A percentile compares a stretch with the other conserved stretches of the same genome.
phyloP scores from a whole-genome alignment of 352 stramenopile species.

The Pythium oligandrum region DNA sequence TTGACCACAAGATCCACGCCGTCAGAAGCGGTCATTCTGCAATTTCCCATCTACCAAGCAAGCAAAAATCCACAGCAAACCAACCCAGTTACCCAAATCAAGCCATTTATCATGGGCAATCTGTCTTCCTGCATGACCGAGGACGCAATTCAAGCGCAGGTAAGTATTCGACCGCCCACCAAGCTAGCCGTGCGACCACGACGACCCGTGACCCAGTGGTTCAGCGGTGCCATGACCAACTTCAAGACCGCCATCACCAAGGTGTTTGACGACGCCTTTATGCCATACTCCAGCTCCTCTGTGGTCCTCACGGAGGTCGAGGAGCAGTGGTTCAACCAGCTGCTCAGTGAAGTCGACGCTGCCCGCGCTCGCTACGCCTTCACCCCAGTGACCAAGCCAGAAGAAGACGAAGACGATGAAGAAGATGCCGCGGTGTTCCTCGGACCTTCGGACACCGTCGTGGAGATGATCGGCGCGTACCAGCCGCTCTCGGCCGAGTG shows the following conservation, averaged over 20 bases:
- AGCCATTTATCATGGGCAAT: constrained; percentile 38
- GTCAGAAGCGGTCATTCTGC: constrained; percentile 21
- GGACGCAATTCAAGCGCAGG: constrained; percentile 17
- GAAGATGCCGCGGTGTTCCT: constrained; percentile 4
- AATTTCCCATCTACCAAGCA: constrained; percentile 27
- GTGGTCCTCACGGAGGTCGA: constrained; percentile 16
- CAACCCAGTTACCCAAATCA: neutral
- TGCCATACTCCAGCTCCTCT: constrained; percentile 9
- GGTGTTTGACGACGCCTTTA: constrained; percentile 5
- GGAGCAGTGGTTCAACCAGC: constrained; percentile 12
- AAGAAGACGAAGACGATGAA: neutral
- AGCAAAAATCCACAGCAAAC: constrained; percentile 2
- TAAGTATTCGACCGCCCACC: constrained; percentile 5
- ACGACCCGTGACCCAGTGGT: neutral
- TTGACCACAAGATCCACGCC: neutral
- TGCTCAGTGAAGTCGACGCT: constrained; percentile 8
- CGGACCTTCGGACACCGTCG: constrained; percentile 7
- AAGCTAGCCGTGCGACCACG: neutral
- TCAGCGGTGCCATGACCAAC: constrained; percentile 1
- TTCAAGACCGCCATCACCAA: constrained; percentile 12
- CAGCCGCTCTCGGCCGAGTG: neutral
- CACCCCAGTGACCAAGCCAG: neutral
- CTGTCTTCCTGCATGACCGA: constrained; percentile 21
- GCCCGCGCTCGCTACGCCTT: neutral
- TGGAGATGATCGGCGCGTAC: constrained; percentile 5